These are phyloP conservation scores for Physcia stellaris DNA, from an alignment of 495 filamentous ascomycete genomes.

Conservation along the genomic window DNA sequence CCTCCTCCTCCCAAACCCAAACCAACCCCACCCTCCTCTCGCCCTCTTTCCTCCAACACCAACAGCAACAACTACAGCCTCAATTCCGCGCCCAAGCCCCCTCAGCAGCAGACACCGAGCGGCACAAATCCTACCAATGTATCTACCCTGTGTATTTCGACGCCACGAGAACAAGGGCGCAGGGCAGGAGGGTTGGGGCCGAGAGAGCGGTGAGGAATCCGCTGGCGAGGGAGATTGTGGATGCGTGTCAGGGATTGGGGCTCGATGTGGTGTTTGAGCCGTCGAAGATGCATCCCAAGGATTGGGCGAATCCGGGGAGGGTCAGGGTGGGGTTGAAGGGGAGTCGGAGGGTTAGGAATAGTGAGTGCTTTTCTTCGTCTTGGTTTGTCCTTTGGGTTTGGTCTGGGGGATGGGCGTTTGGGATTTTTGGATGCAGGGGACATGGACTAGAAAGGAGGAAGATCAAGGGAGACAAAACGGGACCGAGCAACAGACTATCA, in stretches of 20 bases:
- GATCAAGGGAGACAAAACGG: too few relatives aligned
- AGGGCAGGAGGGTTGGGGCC: slow-evolving; percentile 64
- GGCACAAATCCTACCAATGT: slow-evolving; percentile 69
- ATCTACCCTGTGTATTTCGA: slow-evolving; percentile 96
- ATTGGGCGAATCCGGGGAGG: slow-evolving; percentile 92
- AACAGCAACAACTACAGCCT: slow-evolving; percentile 11
- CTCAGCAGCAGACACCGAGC: slow-evolving; percentile 29
- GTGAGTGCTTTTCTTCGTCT: slow-evolving; percentile 7
- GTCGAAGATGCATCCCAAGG: slow-evolving; percentile 82
- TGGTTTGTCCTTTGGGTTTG: neutral
- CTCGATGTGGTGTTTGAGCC: slow-evolving; percentile 76
- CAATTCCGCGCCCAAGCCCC: slow-evolving; percentile 29
- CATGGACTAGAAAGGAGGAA: neutral
- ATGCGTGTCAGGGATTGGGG: slow-evolving; percentile 61
- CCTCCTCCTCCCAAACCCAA: slow-evolving; percentile 12
- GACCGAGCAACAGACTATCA: too few relatives aligned
- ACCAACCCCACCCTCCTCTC: slow-evolving; percentile 16
- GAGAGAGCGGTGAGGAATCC: slow-evolving; percentile 70
- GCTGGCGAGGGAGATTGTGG: slow-evolving; percentile 76
- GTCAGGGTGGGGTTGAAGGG: slow-evolving; percentile 66
- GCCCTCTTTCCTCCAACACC: too few relatives aligned
- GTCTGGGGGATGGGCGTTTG: neutral
- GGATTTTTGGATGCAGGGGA: neutral
- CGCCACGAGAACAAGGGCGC: slow-evolving; percentile 50
- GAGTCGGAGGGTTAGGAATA: slow-evolving; percentile 31